Base-by-base conservation (phyloP, 108 stramenopile species). In the Licmophora abbreviata region DNA sequence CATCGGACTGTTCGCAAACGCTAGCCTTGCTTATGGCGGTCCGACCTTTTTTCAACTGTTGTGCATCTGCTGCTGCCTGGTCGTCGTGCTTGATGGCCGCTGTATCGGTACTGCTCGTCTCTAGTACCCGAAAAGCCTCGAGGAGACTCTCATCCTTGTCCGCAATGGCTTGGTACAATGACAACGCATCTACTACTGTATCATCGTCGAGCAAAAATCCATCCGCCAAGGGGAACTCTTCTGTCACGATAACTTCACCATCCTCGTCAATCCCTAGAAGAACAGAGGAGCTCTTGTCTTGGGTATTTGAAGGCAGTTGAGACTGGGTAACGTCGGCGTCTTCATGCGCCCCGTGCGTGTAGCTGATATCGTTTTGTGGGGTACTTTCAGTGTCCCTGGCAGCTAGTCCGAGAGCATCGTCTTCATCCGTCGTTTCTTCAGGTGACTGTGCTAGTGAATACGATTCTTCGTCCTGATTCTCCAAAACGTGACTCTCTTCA, bases 91-190 rank as follows among this genome's bases (percentile, higher is more conserved):
- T 6, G 26, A 14, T 46, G n/a, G 25, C 44, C 22, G 44, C 3
- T 46, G n/a, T n/a, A 15, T 40, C 1, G 3, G 38, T 20, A 5
- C 38, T 20, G 20, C 20, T 20, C 26, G 23, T 21, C n/a, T 46
- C 21, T 14, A 14, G n/a, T 46, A 25, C 44, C 26, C 21, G 44
- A 25, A 51, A 51, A 29, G 37, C 31, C 27, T 38, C 51, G 29
- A 51, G 18, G 14, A 38, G 37, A 20, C n/a, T 22, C 14, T 35
- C 37, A 7, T 38, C 51, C 6, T 35, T 14, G 31, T 35, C 32
- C 31, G 24, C 29, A 38, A 29, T 38, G 23, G n/a, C 3, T 21
- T 46, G 14, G 25, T 46, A 46, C 14, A 46, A 14, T n/a, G 44
- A 46, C 9, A 46, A 21, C 14, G 44, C 24, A 24, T 46, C 24